Conservation (phyloP, 2,329 filamentous ascomycete species). For the Aspergillus alliaceus region DNA sequence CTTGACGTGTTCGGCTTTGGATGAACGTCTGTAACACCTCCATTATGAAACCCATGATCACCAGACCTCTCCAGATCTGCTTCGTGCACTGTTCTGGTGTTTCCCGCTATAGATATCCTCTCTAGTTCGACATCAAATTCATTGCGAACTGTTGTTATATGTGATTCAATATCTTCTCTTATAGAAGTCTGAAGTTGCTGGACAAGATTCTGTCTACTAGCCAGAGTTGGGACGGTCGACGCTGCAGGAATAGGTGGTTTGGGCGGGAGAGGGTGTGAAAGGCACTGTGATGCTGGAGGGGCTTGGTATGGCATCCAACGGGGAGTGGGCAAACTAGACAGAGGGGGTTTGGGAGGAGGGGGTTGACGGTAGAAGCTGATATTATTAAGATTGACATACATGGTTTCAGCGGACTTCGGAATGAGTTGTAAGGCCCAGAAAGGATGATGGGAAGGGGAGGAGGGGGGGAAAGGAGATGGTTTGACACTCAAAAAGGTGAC, state of each 20-base stretch:
- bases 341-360: not conserved
- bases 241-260: not conserved
- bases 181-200: not conserved
- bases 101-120: constrained; percentile 15
- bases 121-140: constrained; percentile 17
- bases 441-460: not conserved
- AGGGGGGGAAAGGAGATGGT: not conserved
- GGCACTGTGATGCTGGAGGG: not conserved
- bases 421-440: not conserved
- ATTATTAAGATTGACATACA: not conserved
- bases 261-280: not conserved
- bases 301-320: not conserved
- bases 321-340: not conserved
- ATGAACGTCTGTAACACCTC: not conserved
- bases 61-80: not conserved
- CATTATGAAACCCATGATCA: not conserved
- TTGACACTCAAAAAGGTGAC: not conserved
- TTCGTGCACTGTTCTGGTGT: constrained; percentile 5
- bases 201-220: not conserved
- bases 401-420: not conserved
- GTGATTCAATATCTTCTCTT: not conserved
- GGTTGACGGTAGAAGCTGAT: not conserved
- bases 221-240: not conserved
- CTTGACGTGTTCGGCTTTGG: not conserved
- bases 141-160: constrained; percentile 14